Evolutionary conservation across 164 flowering plant species (phyloP).

Genomic region (Liquidambar formosana): DNA sequence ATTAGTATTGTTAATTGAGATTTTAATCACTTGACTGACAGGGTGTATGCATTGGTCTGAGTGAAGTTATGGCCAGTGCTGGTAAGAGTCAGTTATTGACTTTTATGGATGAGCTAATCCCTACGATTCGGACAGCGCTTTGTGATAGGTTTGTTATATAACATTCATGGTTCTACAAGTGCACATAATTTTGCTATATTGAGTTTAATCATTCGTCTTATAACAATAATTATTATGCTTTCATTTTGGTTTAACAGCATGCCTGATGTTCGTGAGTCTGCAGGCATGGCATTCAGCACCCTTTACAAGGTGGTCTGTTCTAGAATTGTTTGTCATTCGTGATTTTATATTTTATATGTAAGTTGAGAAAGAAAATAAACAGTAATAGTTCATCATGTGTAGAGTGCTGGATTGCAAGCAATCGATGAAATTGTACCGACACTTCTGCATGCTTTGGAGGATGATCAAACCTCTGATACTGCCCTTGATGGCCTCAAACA

Average conservation of each 20-base stretch:
- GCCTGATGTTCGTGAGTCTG: slow-evolving; percentile 95
- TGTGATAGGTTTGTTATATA: slow-evolving; percentile 76
- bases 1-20: too few relatives aligned
- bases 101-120: slow-evolving; percentile 95
- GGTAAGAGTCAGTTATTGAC: slow-evolving; percentile 85
- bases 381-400: slow-evolving; percentile 23
- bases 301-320: slow-evolving; percentile 74
- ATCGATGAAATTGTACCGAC: slow-evolving; percentile 99
- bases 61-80: slow-evolving; percentile 99
- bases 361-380: neutral
- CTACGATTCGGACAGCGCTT: slow-evolving; percentile 94
- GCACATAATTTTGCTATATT: neutral
- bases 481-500: slow-evolving; percentile 99
- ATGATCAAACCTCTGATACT: slow-evolving; percentile 84
- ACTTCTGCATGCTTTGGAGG: slow-evolving; percentile 90
- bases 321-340: neutral
- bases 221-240: slow-evolving; percentile 1
- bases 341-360: neutral
- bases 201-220: neutral
- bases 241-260: slow-evolving; percentile 40
- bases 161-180: neutral
- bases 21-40: slow-evolving; percentile 21
- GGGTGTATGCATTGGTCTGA: slow-evolving; percentile 99
- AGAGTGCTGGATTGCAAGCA: slow-evolving; percentile 99
- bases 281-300: slow-evolving; percentile 94